Base-by-base conservation (phyloP, 345 rosid genomes). In the Citrus australasica region DNA sequence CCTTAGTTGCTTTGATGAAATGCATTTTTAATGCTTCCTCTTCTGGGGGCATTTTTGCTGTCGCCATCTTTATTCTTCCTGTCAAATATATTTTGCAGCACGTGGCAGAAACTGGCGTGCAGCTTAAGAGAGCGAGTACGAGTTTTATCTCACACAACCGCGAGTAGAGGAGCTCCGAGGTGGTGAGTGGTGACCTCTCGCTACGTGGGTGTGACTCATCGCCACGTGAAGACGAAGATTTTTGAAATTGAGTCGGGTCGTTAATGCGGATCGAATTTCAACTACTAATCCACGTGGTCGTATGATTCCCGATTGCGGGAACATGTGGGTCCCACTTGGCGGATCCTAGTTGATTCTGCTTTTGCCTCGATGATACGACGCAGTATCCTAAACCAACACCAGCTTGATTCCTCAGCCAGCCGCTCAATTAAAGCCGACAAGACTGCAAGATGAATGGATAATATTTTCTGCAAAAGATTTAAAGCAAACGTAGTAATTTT, bases 241-340 rank as follows among this genome's bases (percentile, higher is more conserved):
- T 30, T 21, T 42, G 48, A 42, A 42, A 42, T 42, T 42, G 48
- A 11, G 14, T 11, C 3, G 48, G 48, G 48, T 42, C 9, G 48
- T 42, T 42, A 3, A 3, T 42, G 48, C 16, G 16, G 48, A 10
- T 42, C 48, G 48, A 60, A 60, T 35, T 40, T 79, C 74, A 74
- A 67, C 74, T 9, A 37, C 48, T 30, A 2, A 0, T 38, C 75
- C 70, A 68, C 65, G 71, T 79, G 81, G 81, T 72, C 67, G 13
- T 65, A 73, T 73, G 58, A 67, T 79, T 46, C 8, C 3, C 14
- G 4, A 9, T 24, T 46, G 1, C 9, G 46, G 27, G 35, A 64
- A 67, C 73, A 53, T 33, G 46, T 70, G 11, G 81, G 81, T 1
- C 71, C 71, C 71, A 9, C 13, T 6, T 63, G 0, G 9, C 46